phyloP scores from a whole-genome alignment of 768 basidiomycete species.

The Lactarius vividus region DNA sequence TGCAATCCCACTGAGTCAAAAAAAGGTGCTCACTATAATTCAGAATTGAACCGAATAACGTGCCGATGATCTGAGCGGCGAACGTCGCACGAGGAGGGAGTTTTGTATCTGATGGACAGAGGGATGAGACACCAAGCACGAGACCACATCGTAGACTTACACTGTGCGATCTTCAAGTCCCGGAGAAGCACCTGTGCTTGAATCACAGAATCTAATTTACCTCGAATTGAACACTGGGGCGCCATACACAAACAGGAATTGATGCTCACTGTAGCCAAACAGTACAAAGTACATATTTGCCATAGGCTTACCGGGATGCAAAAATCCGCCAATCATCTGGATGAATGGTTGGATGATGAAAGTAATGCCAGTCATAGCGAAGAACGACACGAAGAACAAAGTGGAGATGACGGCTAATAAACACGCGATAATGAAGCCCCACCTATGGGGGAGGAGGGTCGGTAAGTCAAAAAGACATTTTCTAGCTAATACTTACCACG shows the following conservation, averaged over 20 bases:
- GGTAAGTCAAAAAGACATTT: neutral
- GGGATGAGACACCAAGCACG: neutral
- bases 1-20: neutral
- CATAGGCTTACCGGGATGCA: constrained; percentile 36
- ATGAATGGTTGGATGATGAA: constrained; percentile 50
- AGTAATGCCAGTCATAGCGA: constrained; percentile 46
- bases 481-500: constrained; percentile 37
- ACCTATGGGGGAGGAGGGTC: constrained; percentile 30
- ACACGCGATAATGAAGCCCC: constrained; percentile 48
- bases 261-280: constrained; percentile 44
- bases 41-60: constrained; percentile 43
- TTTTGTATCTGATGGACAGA: constrained; percentile 37
- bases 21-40: constrained; percentile 33
- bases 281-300: constrained; percentile 44
- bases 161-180: constrained; percentile 50
- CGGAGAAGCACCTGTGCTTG: constrained; percentile 44
- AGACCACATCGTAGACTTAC: constrained; percentile 26
- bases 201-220: constrained; percentile 38
- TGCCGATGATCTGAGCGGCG: constrained; percentile 48
- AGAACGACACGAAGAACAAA: constrained; percentile 45
- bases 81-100: constrained; percentile 49
- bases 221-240: neutral
- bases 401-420: constrained; percentile 44
- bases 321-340: constrained; percentile 43
- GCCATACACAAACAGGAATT: neutral